A percentile compares a stretch with the other conserved stretches of the same genome.
Conservation (phyloP, 768 basidiomycete species). For the Cubamyces sp. region DNA sequence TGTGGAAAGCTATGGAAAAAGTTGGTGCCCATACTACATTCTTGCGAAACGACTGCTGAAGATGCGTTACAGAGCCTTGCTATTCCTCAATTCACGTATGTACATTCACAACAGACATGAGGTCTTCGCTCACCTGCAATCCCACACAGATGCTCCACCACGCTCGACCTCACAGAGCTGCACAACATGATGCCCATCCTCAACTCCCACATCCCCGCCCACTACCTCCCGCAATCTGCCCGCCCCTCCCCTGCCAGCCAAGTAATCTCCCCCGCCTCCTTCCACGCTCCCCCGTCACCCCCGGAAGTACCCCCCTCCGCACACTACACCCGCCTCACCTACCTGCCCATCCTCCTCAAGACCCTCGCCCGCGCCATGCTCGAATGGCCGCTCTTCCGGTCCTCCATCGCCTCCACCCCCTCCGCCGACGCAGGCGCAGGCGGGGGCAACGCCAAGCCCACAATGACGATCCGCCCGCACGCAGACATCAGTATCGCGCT, state of each 20-base stretch:
- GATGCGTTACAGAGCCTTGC: slow-evolving; percentile 63
- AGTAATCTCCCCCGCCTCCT: slow-evolving; percentile 44
- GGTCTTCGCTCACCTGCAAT: neutral
- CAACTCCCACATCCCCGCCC: slow-evolving; percentile 69
- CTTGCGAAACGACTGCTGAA: neutral
- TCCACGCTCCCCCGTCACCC: slow-evolving; percentile 44
- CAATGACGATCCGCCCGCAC: slow-evolving; percentile 70
- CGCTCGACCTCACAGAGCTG: slow-evolving; percentile 73
- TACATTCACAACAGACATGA: neutral
- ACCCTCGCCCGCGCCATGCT: slow-evolving; percentile 78
- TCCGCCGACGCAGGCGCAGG: slow-evolving; percentile 21
- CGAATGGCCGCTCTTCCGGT: slow-evolving; percentile 84
- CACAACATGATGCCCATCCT: slow-evolving; percentile 64
- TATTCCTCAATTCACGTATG: slow-evolving; percentile 84
- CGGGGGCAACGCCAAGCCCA: slow-evolving; percentile 52
- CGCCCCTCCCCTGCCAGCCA: slow-evolving; percentile 41
- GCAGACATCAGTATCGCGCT: slow-evolving; percentile 80
- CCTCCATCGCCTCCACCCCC: slow-evolving; percentile 60
- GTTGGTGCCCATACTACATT: slow-evolving; percentile 38
- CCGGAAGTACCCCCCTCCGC: slow-evolving; percentile 52
- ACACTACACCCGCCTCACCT: slow-evolving; percentile 71
- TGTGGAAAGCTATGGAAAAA: slow-evolving; percentile 93
- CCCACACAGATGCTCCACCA: slow-evolving; percentile 64
- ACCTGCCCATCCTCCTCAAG: slow-evolving; percentile 84
- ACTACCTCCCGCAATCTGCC: slow-evolving; percentile 50